A percentile compares a stretch with the other conserved stretches of the same genome.
Evolutionary conservation across 352 stramenopile species (phyloP).

Genomic region (Phytophthora litchii): DNA sequence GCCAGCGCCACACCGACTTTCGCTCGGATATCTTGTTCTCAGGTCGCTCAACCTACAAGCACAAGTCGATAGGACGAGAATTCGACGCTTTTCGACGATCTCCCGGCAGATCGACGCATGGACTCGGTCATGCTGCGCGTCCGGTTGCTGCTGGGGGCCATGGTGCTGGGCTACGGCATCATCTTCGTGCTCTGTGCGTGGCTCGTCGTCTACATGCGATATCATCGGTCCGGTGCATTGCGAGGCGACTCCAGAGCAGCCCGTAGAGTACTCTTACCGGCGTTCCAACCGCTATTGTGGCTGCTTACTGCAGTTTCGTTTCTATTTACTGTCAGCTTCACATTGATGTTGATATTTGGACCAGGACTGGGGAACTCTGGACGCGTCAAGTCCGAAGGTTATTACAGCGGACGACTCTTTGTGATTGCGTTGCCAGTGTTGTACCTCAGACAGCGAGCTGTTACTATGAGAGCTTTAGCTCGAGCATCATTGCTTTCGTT

Average conservation of each 20-base stretch:
- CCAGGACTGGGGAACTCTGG: conserved; percentile 9
- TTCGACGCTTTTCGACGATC: conserved; percentile 6
- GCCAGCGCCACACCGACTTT: conserved; percentile 14
- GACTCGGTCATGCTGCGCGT: conserved; percentile 19
- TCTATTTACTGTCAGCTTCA: conserved; percentile 39
- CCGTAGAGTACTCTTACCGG: conserved; percentile 66
- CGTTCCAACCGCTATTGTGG: conserved; percentile 75
- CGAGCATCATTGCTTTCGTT: conserved; percentile 50
- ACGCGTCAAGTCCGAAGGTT: conserved; percentile 41
- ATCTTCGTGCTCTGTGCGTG: conserved; percentile 50
- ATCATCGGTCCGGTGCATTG: conserved; percentile 56
- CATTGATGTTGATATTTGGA: conserved; percentile 21
- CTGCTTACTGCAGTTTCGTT: conserved; percentile 43
- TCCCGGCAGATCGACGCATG: conserved; percentile 14
- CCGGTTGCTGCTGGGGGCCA: conserved; percentile 37
- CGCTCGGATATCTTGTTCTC: conserved; percentile 2
- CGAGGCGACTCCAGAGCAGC: conserved; percentile 56
- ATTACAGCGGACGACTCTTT: conserved; percentile 65
- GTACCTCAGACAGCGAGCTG: conserved; percentile 66
- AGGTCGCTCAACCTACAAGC: conserved; percentile 10
- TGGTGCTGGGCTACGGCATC: conserved; percentile 47
- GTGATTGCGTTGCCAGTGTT: conserved; percentile 67
- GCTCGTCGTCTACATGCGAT: conserved; percentile 59
- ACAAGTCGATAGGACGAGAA: conserved; percentile 22
- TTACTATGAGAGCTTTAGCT: conserved; percentile 54